Evolutionary conservation across 345 rosid genomes (phyloP).

Genomic region (Euclidium syriacum): DNA sequence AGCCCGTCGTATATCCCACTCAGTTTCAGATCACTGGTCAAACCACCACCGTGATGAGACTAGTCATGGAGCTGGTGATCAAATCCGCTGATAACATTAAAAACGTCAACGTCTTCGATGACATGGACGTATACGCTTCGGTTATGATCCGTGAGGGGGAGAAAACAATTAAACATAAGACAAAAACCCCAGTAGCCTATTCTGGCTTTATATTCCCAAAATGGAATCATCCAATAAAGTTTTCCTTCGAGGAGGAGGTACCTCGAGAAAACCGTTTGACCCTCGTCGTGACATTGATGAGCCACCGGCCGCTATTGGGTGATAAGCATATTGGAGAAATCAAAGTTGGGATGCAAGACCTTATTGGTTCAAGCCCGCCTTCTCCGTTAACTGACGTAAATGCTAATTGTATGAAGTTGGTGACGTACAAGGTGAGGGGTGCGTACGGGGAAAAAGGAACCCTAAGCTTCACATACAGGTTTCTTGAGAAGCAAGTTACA

Average conservation of each 20-base stretch:
- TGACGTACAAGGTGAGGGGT: slow-evolving; percentile 50
- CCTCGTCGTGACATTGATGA: slow-evolving; percentile 42
- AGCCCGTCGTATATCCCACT: slow-evolving; percentile 3
- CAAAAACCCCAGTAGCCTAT: slow-evolving; percentile 38
- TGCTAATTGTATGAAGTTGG: slow-evolving; percentile 31
- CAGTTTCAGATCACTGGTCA: slow-evolving; percentile 4
- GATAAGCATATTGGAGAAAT: slow-evolving; percentile 60
- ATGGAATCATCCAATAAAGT: slow-evolving; percentile 54
- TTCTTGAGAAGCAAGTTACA: slow-evolving; percentile 15
- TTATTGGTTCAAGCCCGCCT: slow-evolving; percentile 7
- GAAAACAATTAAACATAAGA: slow-evolving; percentile 26
- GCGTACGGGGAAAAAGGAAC: slow-evolving; percentile 63
- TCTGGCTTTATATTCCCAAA: slow-evolving; percentile 45
- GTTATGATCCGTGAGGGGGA: slow-evolving; percentile 46
- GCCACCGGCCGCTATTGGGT: slow-evolving; percentile 42
- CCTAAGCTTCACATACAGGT: slow-evolving; percentile 49
- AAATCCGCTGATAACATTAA: slow-evolving; percentile 50
- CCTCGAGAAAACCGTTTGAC: slow-evolving; percentile 36
- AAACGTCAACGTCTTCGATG: slow-evolving; percentile 50
- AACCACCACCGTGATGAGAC: slow-evolving; percentile 26
- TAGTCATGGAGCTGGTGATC: slow-evolving; percentile 47
- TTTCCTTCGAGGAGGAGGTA: slow-evolving; percentile 35
- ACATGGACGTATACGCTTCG: slow-evolving; percentile 67
- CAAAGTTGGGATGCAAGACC: slow-evolving; percentile 50
- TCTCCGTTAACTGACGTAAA: not conserved